These are phyloP conservation scores for Aspergillus cristatus DNA, from an alignment of 495 filamentous ascomycete species.

Conservation along the genomic window DNA sequence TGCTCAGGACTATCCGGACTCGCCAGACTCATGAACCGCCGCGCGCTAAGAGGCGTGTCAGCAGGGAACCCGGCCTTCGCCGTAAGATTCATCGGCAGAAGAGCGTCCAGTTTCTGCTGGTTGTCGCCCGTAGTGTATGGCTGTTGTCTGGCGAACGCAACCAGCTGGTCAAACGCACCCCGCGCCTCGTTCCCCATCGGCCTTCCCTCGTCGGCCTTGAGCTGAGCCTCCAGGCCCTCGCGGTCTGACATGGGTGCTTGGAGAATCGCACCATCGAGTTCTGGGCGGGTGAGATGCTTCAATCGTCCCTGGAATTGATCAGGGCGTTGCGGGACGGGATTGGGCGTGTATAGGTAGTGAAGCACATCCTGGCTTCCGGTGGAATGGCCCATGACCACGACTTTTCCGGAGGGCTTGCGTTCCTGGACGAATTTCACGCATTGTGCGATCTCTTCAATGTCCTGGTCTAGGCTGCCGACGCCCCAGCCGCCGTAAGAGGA, in stretches of 20 bases:
- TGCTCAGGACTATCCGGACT: constrained; percentile 43
- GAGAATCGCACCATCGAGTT: constrained; percentile 70
- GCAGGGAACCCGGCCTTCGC: constrained; percentile 36
- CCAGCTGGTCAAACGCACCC: constrained; percentile 39
- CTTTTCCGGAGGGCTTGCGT: constrained; percentile 36
- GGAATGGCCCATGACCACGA: constrained; percentile 85
- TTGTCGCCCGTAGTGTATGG: constrained; percentile 27
- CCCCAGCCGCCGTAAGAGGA: constrained; percentile 70
- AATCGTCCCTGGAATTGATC: constrained; percentile 18
- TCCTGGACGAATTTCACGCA: constrained; percentile 62
- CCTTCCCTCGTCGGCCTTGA: constrained; percentile 9
- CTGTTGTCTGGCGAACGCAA: constrained; percentile 39
- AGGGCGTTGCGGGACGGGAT: constrained; percentile 19
- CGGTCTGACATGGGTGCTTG: constrained; percentile 78
- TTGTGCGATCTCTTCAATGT: constrained; percentile 62
- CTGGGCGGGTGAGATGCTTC: constrained; percentile 21
- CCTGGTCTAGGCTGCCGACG: constrained; percentile 52
- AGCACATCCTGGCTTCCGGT: constrained; percentile 84
- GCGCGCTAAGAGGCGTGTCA: constrained; percentile 44
- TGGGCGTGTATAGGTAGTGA: constrained; percentile 51
- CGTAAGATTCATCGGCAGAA: constrained; percentile 47
- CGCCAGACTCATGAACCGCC: constrained; percentile 57
- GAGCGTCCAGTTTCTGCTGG: constrained; percentile 32
- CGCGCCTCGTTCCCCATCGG: constrained; percentile 11
- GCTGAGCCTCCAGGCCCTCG: constrained; percentile 43